Conservation (phyloP, 805 yeast genomes). For the Lipomyces anomalus region DNA sequence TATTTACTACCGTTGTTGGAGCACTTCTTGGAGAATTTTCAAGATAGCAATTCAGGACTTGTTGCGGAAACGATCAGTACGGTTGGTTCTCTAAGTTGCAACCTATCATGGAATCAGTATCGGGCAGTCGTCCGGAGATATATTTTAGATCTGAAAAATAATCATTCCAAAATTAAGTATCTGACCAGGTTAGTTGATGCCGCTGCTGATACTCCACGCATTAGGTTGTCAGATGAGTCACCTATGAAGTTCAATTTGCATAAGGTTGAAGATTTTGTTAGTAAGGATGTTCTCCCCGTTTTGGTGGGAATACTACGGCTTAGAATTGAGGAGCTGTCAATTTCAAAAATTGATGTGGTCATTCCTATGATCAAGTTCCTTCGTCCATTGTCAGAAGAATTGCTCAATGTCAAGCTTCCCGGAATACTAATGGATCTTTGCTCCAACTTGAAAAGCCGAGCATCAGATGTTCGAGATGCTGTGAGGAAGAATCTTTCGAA, state of each 20-base stretch:
- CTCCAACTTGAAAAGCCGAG: constrained; percentile 76
- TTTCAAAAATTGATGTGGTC: constrained; percentile 69
- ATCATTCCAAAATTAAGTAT: constrained; percentile 29
- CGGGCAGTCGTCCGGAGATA: constrained; percentile 70
- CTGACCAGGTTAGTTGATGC: constrained; percentile 44
- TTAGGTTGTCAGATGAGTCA: not conserved
- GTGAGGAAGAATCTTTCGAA: constrained; percentile 69
- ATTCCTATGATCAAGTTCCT: constrained; percentile 70
- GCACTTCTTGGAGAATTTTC: constrained; percentile 48
- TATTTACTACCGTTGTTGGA: constrained; percentile 82
- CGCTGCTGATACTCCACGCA: constrained; percentile 42
- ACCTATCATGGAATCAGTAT: constrained; percentile 73
- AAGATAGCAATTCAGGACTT: constrained; percentile 34
- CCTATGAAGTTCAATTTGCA: constrained; percentile 15
- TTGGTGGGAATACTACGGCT: constrained; percentile 49
- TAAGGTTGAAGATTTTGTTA: constrained; percentile 44
- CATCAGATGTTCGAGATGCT: constrained; percentile 83
- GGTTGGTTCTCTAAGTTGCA: constrained; percentile 52
- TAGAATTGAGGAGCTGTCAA: constrained; percentile 74
- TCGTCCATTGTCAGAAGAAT: constrained; percentile 53
- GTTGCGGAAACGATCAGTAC: constrained; percentile 49
- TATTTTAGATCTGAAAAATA: constrained; percentile 43
- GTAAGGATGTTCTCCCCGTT: constrained; percentile 55
- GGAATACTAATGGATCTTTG: constrained; percentile 81
- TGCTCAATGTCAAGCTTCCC: constrained; percentile 58